Evolutionary conservation across 208 protist species (phyloP).

Genomic region (Paratrypanosoma confusum): DNA sequence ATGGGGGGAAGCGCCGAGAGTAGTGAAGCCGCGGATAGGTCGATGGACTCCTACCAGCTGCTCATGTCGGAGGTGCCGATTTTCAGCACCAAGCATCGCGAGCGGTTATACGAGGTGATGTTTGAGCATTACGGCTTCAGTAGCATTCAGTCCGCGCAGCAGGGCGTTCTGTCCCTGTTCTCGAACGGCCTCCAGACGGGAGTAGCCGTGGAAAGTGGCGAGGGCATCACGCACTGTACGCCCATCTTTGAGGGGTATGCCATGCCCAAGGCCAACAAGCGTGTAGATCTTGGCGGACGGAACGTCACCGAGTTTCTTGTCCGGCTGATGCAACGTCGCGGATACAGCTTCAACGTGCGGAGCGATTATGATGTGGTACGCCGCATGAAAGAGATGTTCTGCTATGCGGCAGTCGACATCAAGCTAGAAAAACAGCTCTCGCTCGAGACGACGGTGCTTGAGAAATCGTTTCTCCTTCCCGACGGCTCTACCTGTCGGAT

Average conservation of each 20-base stretch:
- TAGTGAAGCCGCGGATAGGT: no score
- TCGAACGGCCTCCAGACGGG: conserved; percentile 93
- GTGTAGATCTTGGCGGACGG: conserved; percentile 94
- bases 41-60: conserved; percentile 26
- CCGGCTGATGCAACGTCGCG: conserved; percentile 70
- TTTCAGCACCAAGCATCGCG: conserved; percentile 90
- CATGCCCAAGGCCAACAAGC: conserved; percentile 38
- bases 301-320: conserved; percentile 95
- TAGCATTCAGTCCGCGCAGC: conserved; percentile 84
- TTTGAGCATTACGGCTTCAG: conserved; percentile 95
- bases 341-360: conserved; percentile 89
- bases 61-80: conserved; percentile 95
- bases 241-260: conserved; percentile 95
- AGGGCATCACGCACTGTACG: conserved; percentile 97
- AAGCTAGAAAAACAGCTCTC: conserved; percentile 87
- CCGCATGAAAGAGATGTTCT: conserved; percentile 92
- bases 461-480: conserved; percentile 60
- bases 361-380: conserved; percentile 94
- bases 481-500: conserved; percentile 91
- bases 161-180: conserved; percentile 93
- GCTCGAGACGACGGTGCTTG: conserved; percentile 48
- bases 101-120: conserved; percentile 86
- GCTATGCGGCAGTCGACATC: conserved; percentile 80
- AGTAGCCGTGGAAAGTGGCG: conserved; percentile 96
- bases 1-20: conserved; percentile 4